These are phyloP conservation scores for Monosporozyma aerobia DNA, from an alignment of 805 yeast genomes.

Conservation along the genomic window DNA sequence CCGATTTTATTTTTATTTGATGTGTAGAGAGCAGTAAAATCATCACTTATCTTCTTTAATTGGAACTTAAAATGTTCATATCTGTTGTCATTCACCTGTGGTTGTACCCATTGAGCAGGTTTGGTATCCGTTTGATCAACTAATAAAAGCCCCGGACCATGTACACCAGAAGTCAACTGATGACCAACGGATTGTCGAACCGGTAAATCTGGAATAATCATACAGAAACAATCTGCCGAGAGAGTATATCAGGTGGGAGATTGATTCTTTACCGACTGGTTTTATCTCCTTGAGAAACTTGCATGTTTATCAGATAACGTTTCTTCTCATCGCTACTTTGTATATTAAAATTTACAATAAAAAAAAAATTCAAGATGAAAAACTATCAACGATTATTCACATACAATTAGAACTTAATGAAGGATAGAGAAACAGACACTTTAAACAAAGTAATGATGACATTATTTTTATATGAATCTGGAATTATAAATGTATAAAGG, in stretches of 20 bases:
- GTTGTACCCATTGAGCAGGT: neutral
- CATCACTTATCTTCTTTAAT: neutral
- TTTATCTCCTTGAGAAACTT: neutral
- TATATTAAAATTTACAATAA: neutral
- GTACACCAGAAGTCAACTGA: constrained; percentile 4
- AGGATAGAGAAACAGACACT: neutral
- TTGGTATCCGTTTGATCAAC: neutral
- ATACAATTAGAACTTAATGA: no score
- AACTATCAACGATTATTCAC: neutral
- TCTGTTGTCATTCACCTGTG: neutral
- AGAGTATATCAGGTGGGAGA: neutral
- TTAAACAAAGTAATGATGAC: neutral
- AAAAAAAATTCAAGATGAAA: neutral
- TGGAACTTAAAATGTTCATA: neutral
- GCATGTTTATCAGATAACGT: neutral
- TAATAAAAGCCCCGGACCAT: constrained; percentile 1
- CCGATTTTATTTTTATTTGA: neutral
- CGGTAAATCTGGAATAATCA: constrained; percentile 3
- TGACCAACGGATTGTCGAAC: neutral
- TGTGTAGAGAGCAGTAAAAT: neutral
- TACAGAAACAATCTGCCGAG: neutral
- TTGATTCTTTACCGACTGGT: neutral
- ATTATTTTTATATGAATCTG: no score
- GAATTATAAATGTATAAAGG: neutral
- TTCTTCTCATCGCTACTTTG: neutral